These are phyloP conservation scores for Allium sativum DNA, from an alignment of 106 monocot genomes.

Conservation along the genomic window DNA sequence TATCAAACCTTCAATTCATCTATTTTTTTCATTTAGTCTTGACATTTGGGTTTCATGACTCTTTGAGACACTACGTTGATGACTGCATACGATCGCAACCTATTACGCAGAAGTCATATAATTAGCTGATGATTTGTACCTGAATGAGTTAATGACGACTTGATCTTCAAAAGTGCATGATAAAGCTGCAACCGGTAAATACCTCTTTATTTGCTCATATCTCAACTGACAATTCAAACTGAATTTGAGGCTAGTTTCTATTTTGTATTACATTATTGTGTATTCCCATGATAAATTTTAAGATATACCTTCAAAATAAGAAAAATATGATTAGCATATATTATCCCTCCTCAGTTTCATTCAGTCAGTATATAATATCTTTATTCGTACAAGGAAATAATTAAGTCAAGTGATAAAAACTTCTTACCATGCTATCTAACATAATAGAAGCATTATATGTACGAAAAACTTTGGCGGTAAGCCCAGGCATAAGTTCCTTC, in stretches of 20 bases:
- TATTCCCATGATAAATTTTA: too few species aligned
- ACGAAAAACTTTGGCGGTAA: conserved; percentile 95
- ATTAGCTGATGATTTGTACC: too few species aligned
- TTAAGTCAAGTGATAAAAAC: too few species aligned
- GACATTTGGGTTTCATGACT: conserved; percentile 83
- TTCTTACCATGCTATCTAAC: conserved; percentile 75
- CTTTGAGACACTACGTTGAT: conserved; percentile 88
- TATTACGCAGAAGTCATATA: conserved; percentile 3
- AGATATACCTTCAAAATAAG: too few species aligned
- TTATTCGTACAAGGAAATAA: too few species aligned
- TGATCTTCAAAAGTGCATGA: background rate
- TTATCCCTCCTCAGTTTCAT: too few species aligned
- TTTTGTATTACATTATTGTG: too few species aligned
- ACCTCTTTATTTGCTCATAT: conserved; percentile 82
- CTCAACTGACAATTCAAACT: too few species aligned
- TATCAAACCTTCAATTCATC: conserved; percentile 58
- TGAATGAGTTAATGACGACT: too few species aligned
- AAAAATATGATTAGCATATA: too few species aligned
- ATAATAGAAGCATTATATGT: conserved; percentile 95
- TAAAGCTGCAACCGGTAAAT: background rate
- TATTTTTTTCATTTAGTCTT: conserved; percentile 75
- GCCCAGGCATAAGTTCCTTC: conserved; percentile 82
- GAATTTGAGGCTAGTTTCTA: too few species aligned
- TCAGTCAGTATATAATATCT: too few species aligned
- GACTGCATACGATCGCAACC: conserved; percentile 96